Percentiles rank a stretch among this genome's conserved stretches.
Conservation (phyloP, 2,329 filamentous ascomycete species). For the Clonostachys byssicola region DNA sequence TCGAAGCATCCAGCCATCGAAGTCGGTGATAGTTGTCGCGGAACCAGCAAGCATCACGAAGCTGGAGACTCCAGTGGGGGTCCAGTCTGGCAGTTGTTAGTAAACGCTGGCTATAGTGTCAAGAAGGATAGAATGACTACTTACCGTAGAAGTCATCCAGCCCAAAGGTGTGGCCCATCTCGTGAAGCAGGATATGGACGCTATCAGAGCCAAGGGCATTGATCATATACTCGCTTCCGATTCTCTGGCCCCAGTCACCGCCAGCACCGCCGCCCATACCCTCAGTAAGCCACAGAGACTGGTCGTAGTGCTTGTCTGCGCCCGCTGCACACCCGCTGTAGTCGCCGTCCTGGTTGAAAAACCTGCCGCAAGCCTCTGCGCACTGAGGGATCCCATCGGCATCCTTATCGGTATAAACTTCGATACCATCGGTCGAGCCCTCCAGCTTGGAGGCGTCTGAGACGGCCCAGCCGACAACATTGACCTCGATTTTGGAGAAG, state of each 20-base stretch:
- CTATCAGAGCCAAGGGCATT: conserved; percentile 23
- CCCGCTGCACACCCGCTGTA: conserved; percentile 1
- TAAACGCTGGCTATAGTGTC: not conserved
- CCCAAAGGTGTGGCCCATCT: conserved; percentile 38
- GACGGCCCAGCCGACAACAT: conserved; percentile 38
- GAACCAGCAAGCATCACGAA: conserved; percentile 42
- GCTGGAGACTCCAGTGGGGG: conserved; percentile 28
- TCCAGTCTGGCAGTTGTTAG: conserved; percentile 26
- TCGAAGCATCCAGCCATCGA: conserved; percentile 42
- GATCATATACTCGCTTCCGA: conserved; percentile 38
- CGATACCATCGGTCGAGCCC: conserved; percentile 26
- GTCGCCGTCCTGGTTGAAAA: conserved; percentile 2
- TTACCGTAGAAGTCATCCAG: conserved; percentile 27
- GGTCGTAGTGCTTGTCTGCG: conserved; percentile 31
- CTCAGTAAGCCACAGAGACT: conserved; percentile 41
- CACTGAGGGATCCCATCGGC: conserved; percentile 33
- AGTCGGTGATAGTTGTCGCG: conserved; percentile 35
- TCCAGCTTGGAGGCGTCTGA: conserved; percentile 26
- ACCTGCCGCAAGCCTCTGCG: conserved; percentile 7
- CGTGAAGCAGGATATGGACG: conserved; percentile 40
- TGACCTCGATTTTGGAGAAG: conserved; percentile 27
- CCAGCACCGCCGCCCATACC: conserved; percentile 36
- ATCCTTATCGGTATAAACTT: conserved; percentile 36
- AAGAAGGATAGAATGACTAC: conserved; percentile 3
- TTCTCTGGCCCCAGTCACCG: conserved; percentile 41